phyloP scores from a whole-genome alignment of 192 early-diverging fungal genomes.

The Gigaspora rosea region DNA sequence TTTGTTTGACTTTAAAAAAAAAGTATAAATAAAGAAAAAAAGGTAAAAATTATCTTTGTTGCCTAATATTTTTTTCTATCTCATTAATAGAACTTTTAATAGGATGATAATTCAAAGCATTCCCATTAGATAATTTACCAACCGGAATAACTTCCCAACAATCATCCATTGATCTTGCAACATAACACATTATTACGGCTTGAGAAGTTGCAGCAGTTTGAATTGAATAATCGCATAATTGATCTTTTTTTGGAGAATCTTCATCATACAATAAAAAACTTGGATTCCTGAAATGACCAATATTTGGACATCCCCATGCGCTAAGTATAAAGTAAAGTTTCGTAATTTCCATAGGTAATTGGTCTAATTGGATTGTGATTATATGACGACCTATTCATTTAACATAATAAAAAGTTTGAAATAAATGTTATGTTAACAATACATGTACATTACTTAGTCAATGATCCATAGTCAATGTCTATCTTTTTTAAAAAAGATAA shows the following conservation, averaged over 20 bases:
- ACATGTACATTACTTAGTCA: too few species aligned
- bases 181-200: conserved; percentile 29
- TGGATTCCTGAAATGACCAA: conserved; percentile 21
- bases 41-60: too few species aligned
- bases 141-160: conserved; percentile 20
- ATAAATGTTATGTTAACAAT: too few species aligned
- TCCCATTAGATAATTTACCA: conserved; percentile 24
- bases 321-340: conserved; percentile 34
- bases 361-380: conserved; percentile 16
- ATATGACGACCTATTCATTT: conserved; percentile 18
- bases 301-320: conserved; percentile 20
- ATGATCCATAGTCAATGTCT: too few species aligned
- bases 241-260: background rate
- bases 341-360: conserved; percentile 7
- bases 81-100: conserved; percentile 7
- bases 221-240: conserved; percentile 24
- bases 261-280: conserved; percentile 23
- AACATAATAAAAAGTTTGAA: too few species aligned
- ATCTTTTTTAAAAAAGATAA: too few species aligned
- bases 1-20: too few species aligned
- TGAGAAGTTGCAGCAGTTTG: background rate
- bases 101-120: conserved; percentile 30
- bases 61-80: background rate
- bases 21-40: too few species aligned
- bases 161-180: background rate